These are phyloP conservation scores for Pezicula carpinea DNA, from an alignment of 2,329 filamentous ascomycete genomes.

Conservation along the genomic window DNA sequence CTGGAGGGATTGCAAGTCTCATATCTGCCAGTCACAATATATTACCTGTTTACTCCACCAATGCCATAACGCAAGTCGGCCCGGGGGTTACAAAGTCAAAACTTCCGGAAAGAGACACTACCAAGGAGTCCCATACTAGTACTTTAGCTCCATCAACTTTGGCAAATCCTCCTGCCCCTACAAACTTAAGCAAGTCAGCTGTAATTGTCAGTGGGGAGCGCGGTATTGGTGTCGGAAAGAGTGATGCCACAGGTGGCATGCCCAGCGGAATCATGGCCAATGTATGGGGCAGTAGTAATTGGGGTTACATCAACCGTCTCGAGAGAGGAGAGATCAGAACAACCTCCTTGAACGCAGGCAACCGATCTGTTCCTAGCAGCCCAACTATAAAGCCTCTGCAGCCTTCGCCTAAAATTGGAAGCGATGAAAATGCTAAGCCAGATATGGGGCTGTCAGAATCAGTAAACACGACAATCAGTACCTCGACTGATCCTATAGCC, in stretches of 20 bases:
- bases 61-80: slow-evolving; percentile 24
- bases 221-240: slow-evolving; percentile 56
- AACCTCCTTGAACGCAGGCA: slow-evolving; percentile 10
- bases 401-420: slow-evolving; percentile 19
- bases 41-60: slow-evolving; percentile 57
- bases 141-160: slow-evolving; percentile 78
- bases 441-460: slow-evolving; percentile 14
- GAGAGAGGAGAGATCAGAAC: slow-evolving; percentile 46
- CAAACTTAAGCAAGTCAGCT: slow-evolving; percentile 80
- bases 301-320: slow-evolving; percentile 63
- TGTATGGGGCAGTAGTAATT: slow-evolving; percentile 85
- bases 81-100: slow-evolving; percentile 28
- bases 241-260: slow-evolving; percentile 62
- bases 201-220: slow-evolving; percentile 77
- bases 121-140: slow-evolving; percentile 44
- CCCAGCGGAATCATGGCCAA: slow-evolving; percentile 88
- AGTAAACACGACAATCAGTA: slow-evolving; percentile 14
- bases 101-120: slow-evolving; percentile 31
- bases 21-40: slow-evolving; percentile 81
- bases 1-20: slow-evolving; percentile 73
- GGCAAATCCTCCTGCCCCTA: slow-evolving; percentile 76
- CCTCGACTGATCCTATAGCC: slow-evolving; percentile 18
- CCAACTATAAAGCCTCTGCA: slow-evolving; percentile 21
- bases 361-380: slow-evolving; percentile 19
- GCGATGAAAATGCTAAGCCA: slow-evolving; percentile 24